A percentile compares a stretch with the other conserved stretches of the same genome.
phyloP scores from a whole-genome alignment of 1,139 yeast genomes.

The Lodderomyces beijingensis region DNA sequence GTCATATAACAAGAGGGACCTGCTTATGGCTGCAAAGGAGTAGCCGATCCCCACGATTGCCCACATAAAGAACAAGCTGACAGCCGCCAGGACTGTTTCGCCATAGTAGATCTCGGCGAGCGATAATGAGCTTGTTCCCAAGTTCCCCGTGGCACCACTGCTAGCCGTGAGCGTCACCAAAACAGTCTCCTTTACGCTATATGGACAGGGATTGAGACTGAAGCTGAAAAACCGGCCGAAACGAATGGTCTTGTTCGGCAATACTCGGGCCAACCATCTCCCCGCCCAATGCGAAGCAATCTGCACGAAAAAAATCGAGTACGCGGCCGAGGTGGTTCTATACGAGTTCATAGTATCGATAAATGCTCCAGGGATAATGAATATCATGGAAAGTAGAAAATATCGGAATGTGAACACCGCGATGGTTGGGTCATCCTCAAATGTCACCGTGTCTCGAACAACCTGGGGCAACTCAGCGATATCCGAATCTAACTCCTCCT shows the following conservation, averaged over 20 bases:
- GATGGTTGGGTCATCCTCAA: slow-evolving; percentile 31
- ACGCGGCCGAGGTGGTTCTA: slow-evolving; percentile 46
- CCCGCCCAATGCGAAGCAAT: slow-evolving; percentile 43
- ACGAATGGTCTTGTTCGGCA: slow-evolving; percentile 29
- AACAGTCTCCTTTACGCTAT: slow-evolving; percentile 45
- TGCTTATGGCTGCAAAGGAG: slow-evolving; percentile 42
- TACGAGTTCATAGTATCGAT: slow-evolving; percentile 45
- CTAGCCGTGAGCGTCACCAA: slow-evolving; percentile 43
- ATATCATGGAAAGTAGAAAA: slow-evolving; percentile 32
- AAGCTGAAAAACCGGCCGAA: slow-evolving; percentile 18
- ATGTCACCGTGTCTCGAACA: slow-evolving; percentile 32
- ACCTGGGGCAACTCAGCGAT: slow-evolving; percentile 23
- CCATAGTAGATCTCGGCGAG: slow-evolving; percentile 39
- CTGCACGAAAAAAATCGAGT: slow-evolving; percentile 44
- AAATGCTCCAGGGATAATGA: slow-evolving; percentile 47
- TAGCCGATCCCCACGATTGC: slow-evolving; percentile 46
- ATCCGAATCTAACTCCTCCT: slow-evolving; percentile 15
- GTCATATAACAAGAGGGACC: slow-evolving; percentile 36
- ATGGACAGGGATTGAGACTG: slow-evolving; percentile 43
- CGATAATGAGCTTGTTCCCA: slow-evolving; percentile 39
- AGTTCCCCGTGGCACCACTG: slow-evolving; percentile 44
- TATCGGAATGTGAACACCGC: slow-evolving; percentile 42
- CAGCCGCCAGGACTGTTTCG: slow-evolving; percentile 25
- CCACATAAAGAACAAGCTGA: slow-evolving; percentile 41
- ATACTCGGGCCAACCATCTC: slow-evolving; percentile 31